Evolutionary conservation across 768 basidiomycete species (phyloP), one percentile per base, ranked within the genome.

Genomic region (Tephrocybe sp.): DNA sequence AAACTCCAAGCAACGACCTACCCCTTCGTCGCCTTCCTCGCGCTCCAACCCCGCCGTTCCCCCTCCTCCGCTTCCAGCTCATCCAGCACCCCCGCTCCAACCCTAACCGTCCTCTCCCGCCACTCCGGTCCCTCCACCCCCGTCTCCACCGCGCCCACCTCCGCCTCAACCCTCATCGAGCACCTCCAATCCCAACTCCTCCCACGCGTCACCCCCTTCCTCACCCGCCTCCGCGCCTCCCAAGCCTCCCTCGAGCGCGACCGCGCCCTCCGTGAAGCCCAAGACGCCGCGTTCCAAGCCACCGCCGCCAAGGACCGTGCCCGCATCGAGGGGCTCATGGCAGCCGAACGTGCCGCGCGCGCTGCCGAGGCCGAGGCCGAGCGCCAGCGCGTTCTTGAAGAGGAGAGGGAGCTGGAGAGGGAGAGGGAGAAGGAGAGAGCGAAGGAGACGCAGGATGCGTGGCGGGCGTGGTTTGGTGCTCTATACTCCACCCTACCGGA

Each of bases 1-100:
- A 90, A 89, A 64, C 73, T 98, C 0, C 85, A 90, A 62, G 86
- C 87, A 2, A 93, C 94, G 1, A 93, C 94, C 0, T 97, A 89
- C 61, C 97, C 96, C 0, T 95, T 95, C 55, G 77, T 99, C 42
- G 90, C 91, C 1, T 99, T 98, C 67, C 67, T 97, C 42, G 86
- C 94, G 1, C 81, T 97, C 42, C 91, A 98, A 63, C 86, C 91
- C 0, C 80, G 80, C 15, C 80, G 82, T 25, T 74, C 67, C 18
- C 65, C 74, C 11, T 57, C 65, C 14, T 59, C 73, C 4, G 66
- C 69, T 20, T 68, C 74, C 4, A 62, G 63, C 2, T 56, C 70
- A 0, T 45, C 66, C 25, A 63, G 70, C 3, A 38, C 59, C 65
- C 25, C 61, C 68, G 8, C 48, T 0, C 79, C 88, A 0, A 68